Evolutionary conservation across 2,329 filamentous ascomycete genomes (phyloP).

Genomic region (Arthrocladium fulminans): DNA sequence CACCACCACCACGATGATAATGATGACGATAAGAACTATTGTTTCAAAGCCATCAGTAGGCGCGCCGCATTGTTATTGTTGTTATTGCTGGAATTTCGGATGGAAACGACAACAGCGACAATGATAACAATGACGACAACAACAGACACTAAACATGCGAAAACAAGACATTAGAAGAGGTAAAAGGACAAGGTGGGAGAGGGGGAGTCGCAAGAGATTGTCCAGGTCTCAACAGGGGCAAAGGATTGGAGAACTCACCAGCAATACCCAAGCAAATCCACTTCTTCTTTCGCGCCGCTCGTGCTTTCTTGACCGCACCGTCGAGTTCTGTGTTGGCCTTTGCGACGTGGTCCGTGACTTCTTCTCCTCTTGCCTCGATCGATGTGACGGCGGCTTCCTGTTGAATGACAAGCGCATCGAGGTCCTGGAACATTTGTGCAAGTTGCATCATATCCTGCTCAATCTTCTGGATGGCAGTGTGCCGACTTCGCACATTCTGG

Average conservation of each 20-base stretch:
- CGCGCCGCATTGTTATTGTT: constrained; percentile 10
- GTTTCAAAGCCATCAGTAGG: constrained; percentile 4
- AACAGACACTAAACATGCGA: constrained; percentile 4
- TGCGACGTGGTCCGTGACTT: constrained; percentile 73
- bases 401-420: constrained; percentile 75
- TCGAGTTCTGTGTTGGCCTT: constrained; percentile 78
- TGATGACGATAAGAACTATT: constrained; percentile 46
- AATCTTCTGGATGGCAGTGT: constrained; percentile 83
- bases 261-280: constrained; percentile 83
- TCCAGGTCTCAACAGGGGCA: background rate
- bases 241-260: constrained; percentile 37
- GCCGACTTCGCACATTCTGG: constrained; percentile 70
- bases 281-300: constrained; percentile 82
- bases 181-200: constrained; percentile 6
- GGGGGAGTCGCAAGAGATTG: background rate
- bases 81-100: background rate
- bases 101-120: constrained; percentile 8
- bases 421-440: constrained; percentile 77
- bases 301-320: constrained; percentile 71
- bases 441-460: constrained; percentile 83
- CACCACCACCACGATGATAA: constrained; percentile 41
- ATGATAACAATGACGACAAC: constrained; percentile 7
- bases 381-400: constrained; percentile 72
- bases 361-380: constrained; percentile 80
- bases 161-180: constrained; percentile 1